Conservation (phyloP, 768 basidiomycete species). For the Panellus pusillus region DNA sequence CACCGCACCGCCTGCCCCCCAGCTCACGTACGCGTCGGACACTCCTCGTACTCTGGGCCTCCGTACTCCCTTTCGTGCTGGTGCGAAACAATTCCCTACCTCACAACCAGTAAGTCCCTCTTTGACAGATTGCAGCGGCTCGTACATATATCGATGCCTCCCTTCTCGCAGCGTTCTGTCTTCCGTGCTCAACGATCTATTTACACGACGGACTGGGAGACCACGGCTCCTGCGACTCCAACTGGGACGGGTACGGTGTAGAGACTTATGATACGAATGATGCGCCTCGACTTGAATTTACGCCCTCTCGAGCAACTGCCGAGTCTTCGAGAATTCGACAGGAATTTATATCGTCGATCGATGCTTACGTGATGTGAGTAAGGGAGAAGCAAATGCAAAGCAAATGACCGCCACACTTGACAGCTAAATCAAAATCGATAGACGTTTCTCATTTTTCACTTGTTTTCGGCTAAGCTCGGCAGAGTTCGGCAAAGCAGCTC, state of each 20-base stretch:
- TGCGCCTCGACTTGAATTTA: too few species aligned
- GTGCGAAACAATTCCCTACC: constrained; percentile 9
- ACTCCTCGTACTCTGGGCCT: background rate
- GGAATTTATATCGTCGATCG: too few species aligned
- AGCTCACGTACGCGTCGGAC: background rate
- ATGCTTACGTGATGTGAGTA: too few species aligned
- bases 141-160: background rate
- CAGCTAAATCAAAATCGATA: too few species aligned
- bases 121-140: background rate
- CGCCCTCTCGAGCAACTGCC: too few species aligned
- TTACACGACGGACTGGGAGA: constrained; percentile 1
- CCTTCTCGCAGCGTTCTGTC: constrained; percentile 3
- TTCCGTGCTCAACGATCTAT: constrained; percentile 7
- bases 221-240: background rate
- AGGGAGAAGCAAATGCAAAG: too few species aligned
- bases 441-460: too few species aligned
- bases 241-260: background rate
- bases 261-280: background rate
- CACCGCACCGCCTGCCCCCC: constrained; percentile 1
- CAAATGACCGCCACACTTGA: too few species aligned
- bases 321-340: too few species aligned
- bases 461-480: too few species aligned
- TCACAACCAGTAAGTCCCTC: constrained; percentile 7
- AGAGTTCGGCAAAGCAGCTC: too few species aligned
- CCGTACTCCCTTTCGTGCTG: background rate